Percentiles rank a stretch among this genome's conserved stretches.
phyloP scores from a whole-genome alignment of 2,329 filamentous ascomycete genomes.

The Chalara sp. region DNA sequence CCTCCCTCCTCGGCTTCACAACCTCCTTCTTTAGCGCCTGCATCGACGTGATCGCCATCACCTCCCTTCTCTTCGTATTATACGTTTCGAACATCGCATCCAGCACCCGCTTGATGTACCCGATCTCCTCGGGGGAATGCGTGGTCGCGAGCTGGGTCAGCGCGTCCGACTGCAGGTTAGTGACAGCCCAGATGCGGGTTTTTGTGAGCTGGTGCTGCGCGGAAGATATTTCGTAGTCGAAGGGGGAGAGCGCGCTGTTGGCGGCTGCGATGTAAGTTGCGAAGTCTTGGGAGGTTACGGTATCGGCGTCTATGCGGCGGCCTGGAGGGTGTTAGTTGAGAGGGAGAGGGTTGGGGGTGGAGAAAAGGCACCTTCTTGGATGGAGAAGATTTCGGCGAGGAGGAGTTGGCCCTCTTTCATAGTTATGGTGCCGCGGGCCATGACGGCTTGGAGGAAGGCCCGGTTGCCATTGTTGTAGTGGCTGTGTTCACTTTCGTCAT shows the following conservation, averaged over 20 bases:
- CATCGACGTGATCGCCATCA: constrained; percentile 74
- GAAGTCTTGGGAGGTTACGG: constrained; percentile 65
- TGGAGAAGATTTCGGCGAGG: constrained; percentile 68
- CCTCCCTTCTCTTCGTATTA: constrained; percentile 73
- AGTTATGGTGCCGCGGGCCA: constrained; percentile 72
- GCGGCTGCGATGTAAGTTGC: constrained; percentile 61
- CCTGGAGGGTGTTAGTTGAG: constrained; percentile 28
- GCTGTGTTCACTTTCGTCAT: constrained; percentile 4
- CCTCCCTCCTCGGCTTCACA: constrained; percentile 32
- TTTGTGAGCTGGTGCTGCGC: constrained; percentile 61
- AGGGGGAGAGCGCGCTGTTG: constrained; percentile 65
- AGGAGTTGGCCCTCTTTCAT: constrained; percentile 66
- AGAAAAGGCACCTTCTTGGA: constrained; percentile 18
- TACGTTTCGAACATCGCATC: constrained; percentile 88
- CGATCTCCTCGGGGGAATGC: constrained; percentile 75
- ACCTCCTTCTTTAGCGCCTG: constrained; percentile 70
- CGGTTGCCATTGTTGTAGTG: constrained; percentile 57
- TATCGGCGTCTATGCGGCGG: constrained; percentile 42
- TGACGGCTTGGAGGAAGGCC: constrained; percentile 84
- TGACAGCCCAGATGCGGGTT: constrained; percentile 69
- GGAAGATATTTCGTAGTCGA: constrained; percentile 83
- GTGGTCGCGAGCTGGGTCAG: constrained; percentile 82
- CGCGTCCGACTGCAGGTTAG: constrained; percentile 82
- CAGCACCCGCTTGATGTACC: constrained; percentile 80
- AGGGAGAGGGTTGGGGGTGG: background rate